Evolutionary conservation across 176 grass and related monocot species (phyloP), one percentile per base, ranked within the genome.

Genomic region (Bonia amplexicaulis): DNA sequence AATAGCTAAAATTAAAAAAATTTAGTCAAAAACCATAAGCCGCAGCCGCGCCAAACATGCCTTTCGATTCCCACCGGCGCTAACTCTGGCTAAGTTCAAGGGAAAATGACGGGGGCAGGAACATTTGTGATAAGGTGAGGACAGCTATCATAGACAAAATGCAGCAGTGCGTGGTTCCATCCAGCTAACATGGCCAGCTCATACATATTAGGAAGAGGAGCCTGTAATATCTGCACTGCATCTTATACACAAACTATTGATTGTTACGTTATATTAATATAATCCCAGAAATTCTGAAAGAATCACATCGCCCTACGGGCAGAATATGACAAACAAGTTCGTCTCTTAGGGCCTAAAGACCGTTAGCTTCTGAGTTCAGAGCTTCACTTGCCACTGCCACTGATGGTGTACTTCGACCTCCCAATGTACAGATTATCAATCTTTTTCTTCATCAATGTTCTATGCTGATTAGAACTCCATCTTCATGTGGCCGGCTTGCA

Each of bases 401-500:
- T 80, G 54, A 25, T 41, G 60, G 23, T 31, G 69, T 66, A n/a
- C 84, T 49, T 66, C 16, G 58, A 25, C 31, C 70, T 74, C 51
- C 60, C 61, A 87, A 90, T 87, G 85, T 90, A 90, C 89, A 90
- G 23, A 76, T 22, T 9, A 17, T 66, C 15, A 42, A 44, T 79
- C 40, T 42, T 14, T 79, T n/a, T 31, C 12, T 83, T 39, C 46
- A 22, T 15, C 16, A 44, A 39, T 52, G 23, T 49, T 65, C 41
- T 63, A 31, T 8, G n/a, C 48, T 57, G 39, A 44, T 81, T 51
- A 87, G 87, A 87, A 86, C 84, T 87, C 84, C 75, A 87, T 69
- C 60, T 91, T 94, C 87, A 89, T 75, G 71, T 82, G 76, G 26
- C 67, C 85, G 68, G 79, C 45, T 77, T 86, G 78, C 63, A 85